Conservation (phyloP, 2,329 filamentous ascomycete species). For the Thermothelomyces thermophilus region DNA sequence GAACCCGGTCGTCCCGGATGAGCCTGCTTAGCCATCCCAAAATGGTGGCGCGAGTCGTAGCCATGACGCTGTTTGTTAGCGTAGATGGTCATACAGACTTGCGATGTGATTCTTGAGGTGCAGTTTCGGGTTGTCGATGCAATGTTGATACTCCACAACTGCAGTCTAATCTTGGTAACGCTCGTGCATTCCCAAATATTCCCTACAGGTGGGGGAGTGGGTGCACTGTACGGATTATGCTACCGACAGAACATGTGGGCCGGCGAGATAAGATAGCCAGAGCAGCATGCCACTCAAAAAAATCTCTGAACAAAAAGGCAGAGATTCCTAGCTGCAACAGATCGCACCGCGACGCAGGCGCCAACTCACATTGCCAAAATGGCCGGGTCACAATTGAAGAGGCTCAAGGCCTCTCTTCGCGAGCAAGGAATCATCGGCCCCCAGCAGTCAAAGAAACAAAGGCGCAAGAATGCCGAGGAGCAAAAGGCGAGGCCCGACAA, state of each 20-base stretch:
- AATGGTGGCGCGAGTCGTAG: slow-evolving; percentile 17
- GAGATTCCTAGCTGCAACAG: slow-evolving; percentile 17
- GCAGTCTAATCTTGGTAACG: not conserved
- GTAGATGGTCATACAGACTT: not conserved
- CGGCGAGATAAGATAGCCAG: slow-evolving; percentile 29
- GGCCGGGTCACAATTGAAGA: slow-evolving; percentile 94
- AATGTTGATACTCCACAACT: slow-evolving; percentile 5
- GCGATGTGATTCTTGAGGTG: too few species aligned
- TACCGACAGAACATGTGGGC: not conserved
- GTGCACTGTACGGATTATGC: too few species aligned
- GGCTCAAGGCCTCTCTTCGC: slow-evolving; percentile 81
- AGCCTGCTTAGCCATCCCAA: slow-evolving; percentile 38
- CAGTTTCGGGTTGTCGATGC: not conserved
- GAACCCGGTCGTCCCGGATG: slow-evolving; percentile 45
- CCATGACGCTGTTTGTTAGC: not conserved
- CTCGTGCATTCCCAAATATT: slow-evolving; percentile 14
- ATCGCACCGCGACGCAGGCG: not conserved
- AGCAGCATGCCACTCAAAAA: slow-evolving; percentile 19
- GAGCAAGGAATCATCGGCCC: slow-evolving; percentile 87
- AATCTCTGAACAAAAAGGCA: slow-evolving; percentile 10
- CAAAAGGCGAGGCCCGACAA: slow-evolving; percentile 61
- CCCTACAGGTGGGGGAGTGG: slow-evolving; percentile 12
- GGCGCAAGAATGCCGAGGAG: slow-evolving; percentile 64
- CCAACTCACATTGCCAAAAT: slow-evolving; percentile 43
- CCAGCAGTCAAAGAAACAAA: slow-evolving; percentile 93